Percentiles rank a stretch among this genome's conserved stretches.
phyloP scores from a whole-genome alignment of 306 rosid species.

The Gastrolobium villosum region DNA sequence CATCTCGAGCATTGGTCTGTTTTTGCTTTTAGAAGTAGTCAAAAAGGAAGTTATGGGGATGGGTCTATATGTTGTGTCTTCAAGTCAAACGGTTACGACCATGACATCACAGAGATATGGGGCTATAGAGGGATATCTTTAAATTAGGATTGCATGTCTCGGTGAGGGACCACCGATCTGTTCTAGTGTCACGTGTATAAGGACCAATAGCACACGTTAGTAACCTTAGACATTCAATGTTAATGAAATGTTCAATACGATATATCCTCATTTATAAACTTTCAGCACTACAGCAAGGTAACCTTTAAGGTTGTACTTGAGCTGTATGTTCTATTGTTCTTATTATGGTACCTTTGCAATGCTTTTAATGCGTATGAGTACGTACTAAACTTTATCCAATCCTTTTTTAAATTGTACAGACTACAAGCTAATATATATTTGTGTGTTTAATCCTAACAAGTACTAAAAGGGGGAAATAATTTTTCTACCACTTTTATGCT shows the following conservation, averaged over 20 bases:
- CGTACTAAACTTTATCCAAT: constrained; percentile 24
- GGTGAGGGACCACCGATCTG: constrained; percentile 53
- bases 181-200: constrained; percentile 52
- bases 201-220: constrained; percentile 23
- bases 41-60: constrained; percentile 55
- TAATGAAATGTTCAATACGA: constrained; percentile 22
- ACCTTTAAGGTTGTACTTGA: constrained; percentile 9
- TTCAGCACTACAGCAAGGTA: background rate
- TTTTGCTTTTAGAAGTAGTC: constrained; percentile 49
- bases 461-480: constrained; percentile 26
- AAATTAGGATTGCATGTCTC: constrained; percentile 30
- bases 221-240: constrained; percentile 40
- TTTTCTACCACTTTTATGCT: constrained; percentile 33
- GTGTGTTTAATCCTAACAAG: constrained; percentile 20
- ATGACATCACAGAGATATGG: constrained; percentile 71
- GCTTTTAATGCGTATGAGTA: constrained; percentile 23
- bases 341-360: constrained; percentile 36
- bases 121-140: constrained; percentile 47
- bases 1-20: background rate
- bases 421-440: constrained; percentile 6
- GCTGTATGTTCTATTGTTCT: constrained; percentile 1
- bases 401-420: constrained; percentile 5
- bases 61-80: constrained; percentile 51
- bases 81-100: constrained; percentile 81
- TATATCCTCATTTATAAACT: constrained; percentile 6